Percentiles rank a stretch among this genome's conserved stretches.
Evolutionary conservation across 257 asterid species (phyloP).

Genomic region (Cordia subcordata): DNA sequence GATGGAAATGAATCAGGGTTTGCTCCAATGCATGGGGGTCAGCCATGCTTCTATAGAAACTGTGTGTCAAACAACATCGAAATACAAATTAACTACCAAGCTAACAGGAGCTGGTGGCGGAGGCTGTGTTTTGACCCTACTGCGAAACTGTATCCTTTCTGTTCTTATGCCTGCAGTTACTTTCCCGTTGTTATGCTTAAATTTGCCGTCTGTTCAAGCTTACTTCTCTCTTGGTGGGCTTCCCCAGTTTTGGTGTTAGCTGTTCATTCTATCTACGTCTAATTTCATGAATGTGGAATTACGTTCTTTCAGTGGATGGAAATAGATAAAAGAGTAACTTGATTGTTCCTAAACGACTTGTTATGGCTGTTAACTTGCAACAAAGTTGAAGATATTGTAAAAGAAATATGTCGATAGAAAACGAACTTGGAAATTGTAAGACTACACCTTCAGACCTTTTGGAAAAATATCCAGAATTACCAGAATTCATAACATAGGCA

Average conservation of each 20-base stretch:
- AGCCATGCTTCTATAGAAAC: constrained; percentile 85
- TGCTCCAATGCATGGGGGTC: constrained; percentile 96
- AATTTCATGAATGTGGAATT: not conserved
- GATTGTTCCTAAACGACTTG: too few species aligned
- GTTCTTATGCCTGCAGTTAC: constrained; percentile 9
- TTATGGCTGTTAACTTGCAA: too few species aligned
- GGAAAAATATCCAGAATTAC: not conserved
- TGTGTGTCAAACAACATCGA: constrained; percentile 67
- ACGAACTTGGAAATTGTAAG: too few species aligned
- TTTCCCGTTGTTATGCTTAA: constrained; percentile 2
- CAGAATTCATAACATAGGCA: not conserved
- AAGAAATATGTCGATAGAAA: too few species aligned
- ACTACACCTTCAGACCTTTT: too few species aligned
- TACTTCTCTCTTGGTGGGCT: not conserved
- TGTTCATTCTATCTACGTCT: not conserved
- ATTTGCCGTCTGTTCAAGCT: not conserved
- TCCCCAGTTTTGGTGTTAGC: not conserved
- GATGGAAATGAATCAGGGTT: constrained; percentile 95
- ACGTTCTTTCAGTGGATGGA: too few species aligned
- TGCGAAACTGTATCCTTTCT: constrained; percentile 83
- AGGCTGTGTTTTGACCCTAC: constrained; percentile 89
- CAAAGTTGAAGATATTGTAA: too few species aligned
- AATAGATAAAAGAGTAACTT: too few species aligned
- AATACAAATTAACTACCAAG: constrained; percentile 76
- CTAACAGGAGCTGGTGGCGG: constrained; percentile 99